Base-by-base conservation (phyloP, 495 filamentous ascomycete species). In the Astrothelium subdiscretum region DNA sequence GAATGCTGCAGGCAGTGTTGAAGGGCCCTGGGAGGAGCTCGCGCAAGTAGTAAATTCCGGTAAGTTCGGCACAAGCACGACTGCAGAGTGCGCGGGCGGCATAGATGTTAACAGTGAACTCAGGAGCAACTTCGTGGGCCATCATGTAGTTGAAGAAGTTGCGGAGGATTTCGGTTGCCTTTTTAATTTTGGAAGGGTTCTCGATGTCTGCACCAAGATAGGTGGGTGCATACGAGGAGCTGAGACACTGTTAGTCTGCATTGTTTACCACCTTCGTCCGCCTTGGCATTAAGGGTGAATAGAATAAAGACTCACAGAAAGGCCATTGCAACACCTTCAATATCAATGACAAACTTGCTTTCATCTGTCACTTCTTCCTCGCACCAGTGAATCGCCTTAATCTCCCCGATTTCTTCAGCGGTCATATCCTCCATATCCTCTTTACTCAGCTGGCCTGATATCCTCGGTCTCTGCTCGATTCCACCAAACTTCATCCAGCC, bases 61-160 rank as follows among this genome's bases (percentile, higher is more conserved):
- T 80, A 12, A 91, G 71, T 70, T 97, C 89, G 22, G 77, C 74
- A 10, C 83, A 77, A 13, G 88, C 90, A 27, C 78, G 66, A 29
- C 87, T 81, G 67, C 91, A 96, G 43, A 91, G 70, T 2, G 67
- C 70, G 26, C 86, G 78, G 1, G 91, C 92, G 2, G 77, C 78
- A 31, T 81, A 71, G 58, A 97, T 79, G 64, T 88, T 80, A 0
- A 79, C 76, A 0, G 67, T 75, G 70, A 91, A 86, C 66, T 98
- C 94, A 2, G 87, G 87, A 65, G 90, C 95, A 15, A 95, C 94
- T 38, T 88, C 79, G 67, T 97, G 92, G 61, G 81, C 80, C 13
- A 91, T 77, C 10, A 97, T 78, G 67, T 96, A 98, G 66, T 90
- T 91, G 62, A 95, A 81, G 72, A 97, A 96, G 72, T 94, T 96